These are phyloP conservation scores for Stenocarpella maydis DNA, from an alignment of 2,329 filamentous ascomycete genomes.

Conservation along the genomic window DNA sequence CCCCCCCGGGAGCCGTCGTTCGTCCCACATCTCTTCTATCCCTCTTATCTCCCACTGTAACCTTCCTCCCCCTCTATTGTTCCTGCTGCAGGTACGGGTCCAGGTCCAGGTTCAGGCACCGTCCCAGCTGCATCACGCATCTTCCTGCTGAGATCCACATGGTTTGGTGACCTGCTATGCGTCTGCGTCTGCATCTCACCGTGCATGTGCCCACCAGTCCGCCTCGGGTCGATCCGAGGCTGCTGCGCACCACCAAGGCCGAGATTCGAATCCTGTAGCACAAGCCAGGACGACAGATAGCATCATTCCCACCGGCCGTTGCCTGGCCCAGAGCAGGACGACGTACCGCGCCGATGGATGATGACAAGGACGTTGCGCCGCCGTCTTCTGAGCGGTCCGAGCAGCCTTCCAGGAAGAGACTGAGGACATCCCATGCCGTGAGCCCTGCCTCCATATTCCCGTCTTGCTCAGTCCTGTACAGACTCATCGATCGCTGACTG, in stretches of 20 bases:
- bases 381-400: conserved; percentile 21
- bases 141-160: neutral
- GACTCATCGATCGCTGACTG: conserved; percentile 19
- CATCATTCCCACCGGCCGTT: neutral
- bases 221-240: conserved; percentile 25
- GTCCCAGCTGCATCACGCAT: neutral
- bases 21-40: neutral
- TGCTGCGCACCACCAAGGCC: conserved; percentile 21
- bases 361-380: conserved; percentile 42
- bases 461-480: neutral
- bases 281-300: neutral
- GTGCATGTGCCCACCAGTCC: conserved; percentile 20
- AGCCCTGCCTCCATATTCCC: conserved; percentile 36
- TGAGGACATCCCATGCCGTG: conserved; percentile 54
- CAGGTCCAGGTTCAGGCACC: neutral
- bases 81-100: neutral
- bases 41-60: conserved; percentile 11
- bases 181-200: conserved; percentile 15
- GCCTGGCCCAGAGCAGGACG: too few relatives aligned
- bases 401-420: conserved; percentile 47
- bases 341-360: conserved; percentile 31
- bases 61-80: neutral
- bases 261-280: conserved; percentile 21
- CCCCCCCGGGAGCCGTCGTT: neutral
- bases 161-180: conserved; percentile 15